These are phyloP conservation scores for Xerocomus nothofagi DNA, from an alignment of 1,284 basidiomycete genomes.

Conservation along the genomic window DNA sequence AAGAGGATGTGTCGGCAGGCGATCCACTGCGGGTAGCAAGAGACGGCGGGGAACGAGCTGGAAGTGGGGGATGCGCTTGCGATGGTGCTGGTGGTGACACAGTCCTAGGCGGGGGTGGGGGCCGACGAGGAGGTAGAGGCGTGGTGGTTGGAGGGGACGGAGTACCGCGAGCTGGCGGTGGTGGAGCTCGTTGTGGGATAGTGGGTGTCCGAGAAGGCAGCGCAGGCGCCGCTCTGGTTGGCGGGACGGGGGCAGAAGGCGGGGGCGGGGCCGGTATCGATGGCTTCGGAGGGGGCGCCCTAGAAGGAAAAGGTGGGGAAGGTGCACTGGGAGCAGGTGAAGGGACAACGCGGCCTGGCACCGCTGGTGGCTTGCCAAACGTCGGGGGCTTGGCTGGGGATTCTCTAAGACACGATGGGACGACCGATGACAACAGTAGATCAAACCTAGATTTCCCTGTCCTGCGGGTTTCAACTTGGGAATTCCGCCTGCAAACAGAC, in stretches of 20 bases:
- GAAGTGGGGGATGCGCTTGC: constrained; percentile 30
- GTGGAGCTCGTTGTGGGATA: constrained; percentile 27
- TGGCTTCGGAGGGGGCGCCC: constrained; percentile 33
- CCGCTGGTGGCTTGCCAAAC: constrained; percentile 65
- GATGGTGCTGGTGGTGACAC: constrained; percentile 35
- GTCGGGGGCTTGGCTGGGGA: constrained; percentile 57
- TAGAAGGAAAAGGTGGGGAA: constrained; percentile 37
- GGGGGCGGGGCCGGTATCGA: constrained; percentile 29
- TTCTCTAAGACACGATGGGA: constrained; percentile 14
- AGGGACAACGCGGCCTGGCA: constrained; percentile 53
- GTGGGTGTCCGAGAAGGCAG: constrained; percentile 24
- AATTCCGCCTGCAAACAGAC: constrained; percentile 87
- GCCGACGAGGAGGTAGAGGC: constrained; percentile 40
- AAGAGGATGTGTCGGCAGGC: constrained; percentile 22
- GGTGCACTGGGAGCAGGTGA: constrained; percentile 35
- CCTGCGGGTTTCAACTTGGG: constrained; percentile 84
- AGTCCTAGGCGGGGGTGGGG: constrained; percentile 35
- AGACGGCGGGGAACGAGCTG: constrained; percentile 26
- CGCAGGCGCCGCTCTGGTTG: constrained; percentile 28
- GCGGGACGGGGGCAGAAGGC: constrained; percentile 18
- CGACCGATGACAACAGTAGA: constrained; percentile 7
- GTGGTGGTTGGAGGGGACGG: constrained; percentile 35
- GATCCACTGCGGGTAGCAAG: constrained; percentile 19
- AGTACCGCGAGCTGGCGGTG: constrained; percentile 27
- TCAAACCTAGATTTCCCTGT: constrained; percentile 54